A percentile compares a stretch with the other conserved stretches of the same genome.
Evolutionary conservation across 805 yeast species (phyloP).

Genomic region (Candida arabinofermentans): DNA sequence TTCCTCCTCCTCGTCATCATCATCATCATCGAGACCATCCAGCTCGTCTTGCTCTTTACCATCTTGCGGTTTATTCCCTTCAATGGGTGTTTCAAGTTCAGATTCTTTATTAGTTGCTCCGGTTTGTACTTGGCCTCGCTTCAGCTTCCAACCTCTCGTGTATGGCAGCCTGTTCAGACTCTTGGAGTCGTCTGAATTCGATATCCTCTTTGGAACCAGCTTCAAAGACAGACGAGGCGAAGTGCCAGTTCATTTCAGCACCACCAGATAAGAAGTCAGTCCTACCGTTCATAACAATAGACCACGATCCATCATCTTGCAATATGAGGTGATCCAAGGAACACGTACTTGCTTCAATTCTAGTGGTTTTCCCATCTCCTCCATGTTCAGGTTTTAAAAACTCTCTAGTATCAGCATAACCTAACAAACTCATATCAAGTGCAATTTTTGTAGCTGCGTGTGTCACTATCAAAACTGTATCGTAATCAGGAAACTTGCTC

Average conservation of each 20-base stretch:
- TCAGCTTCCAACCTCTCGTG: background rate
- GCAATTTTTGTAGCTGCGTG: constrained; percentile 95
- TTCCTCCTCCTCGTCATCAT: constrained; percentile 1
- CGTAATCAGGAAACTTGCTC: constrained; percentile 51
- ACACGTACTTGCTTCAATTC: constrained; percentile 75
- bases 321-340: constrained; percentile 63
- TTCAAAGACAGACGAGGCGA: constrained; percentile 57
- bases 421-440: constrained; percentile 71
- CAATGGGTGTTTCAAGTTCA: background rate
- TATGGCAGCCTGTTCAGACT: constrained; percentile 18
- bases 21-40: constrained; percentile 7
- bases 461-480: constrained; percentile 67
- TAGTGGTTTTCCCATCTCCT: constrained; percentile 30
- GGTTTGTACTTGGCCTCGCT: constrained; percentile 2
- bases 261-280: constrained; percentile 69
- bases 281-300: constrained; percentile 62
- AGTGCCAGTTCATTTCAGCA: constrained; percentile 93
- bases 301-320: constrained; percentile 46
- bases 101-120: background rate
- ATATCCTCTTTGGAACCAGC: constrained; percentile 91
- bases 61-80: background rate
- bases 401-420: constrained; percentile 47
- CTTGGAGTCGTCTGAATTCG: constrained; percentile 40
- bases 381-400: constrained; percentile 44
- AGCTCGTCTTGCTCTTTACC: constrained; percentile 4